Evolutionary conservation across 495 filamentous ascomycete species (phyloP), one percentile per base, ranked within the genome.

Genomic region (Podospora pseudocomata): DNA sequence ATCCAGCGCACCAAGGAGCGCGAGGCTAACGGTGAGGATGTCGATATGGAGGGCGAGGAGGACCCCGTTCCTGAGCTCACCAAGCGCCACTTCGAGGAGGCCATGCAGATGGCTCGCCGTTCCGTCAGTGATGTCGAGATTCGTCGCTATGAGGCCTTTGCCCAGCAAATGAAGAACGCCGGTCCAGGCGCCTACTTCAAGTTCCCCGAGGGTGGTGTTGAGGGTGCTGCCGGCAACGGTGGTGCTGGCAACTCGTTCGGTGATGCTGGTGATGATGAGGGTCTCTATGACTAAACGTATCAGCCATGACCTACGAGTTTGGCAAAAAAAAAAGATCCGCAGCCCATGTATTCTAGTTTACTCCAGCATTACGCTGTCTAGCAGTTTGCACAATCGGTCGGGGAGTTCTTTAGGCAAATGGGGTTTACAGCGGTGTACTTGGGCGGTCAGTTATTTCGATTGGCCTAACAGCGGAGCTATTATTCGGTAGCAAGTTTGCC

Each of bases 41-140:
- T 90, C 74, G 91, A 92, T 63, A 91, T 92, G 73, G 92, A 94
- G 68, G 83, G 87, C 44, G 92, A 96, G 4, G 94, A 97, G 74
- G 95, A 99, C 75, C 94, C 94, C 58, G 95, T 99, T n/a, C 94
- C 95, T 5, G 89, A 96, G 80, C 88, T 99, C 65, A 98, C 95
- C 65, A 92, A 91, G 78, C 92, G 91, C 62, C 95, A 99, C 82
- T 99, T 99, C 80, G 94, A 97, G 82, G 94, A 98, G 88, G 95
- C 95, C 30, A 98, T 99, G 96, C 87, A 90, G 79, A 87, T 89
- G 72, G 95, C 95, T 64, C 88, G 95, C 75, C 89, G 91, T 77
- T 97, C 95, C 16, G 95, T 99, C 74, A 94, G 86, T 68, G 95
- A 99, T 72, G 93, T 97, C 34, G 95, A 99, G 85, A 93, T 99